Conservation (phyloP, 441 rosid species). For the Rhodomyrtus psidioides region DNA sequence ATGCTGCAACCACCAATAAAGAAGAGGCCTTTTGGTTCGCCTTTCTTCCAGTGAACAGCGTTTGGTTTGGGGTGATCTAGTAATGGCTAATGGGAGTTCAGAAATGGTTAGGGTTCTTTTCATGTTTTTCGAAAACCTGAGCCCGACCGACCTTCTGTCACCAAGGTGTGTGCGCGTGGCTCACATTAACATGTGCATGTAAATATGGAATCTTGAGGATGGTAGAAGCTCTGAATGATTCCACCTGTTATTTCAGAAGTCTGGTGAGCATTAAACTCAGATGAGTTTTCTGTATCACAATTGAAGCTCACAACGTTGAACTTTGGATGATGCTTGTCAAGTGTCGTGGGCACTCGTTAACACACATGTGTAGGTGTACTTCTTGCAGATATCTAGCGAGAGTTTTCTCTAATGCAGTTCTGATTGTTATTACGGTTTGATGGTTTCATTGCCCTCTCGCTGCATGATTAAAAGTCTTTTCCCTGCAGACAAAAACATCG, state of each 20-base stretch:
- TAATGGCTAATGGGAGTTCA: not conserved
- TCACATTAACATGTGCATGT: not conserved
- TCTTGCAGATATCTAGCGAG: not conserved
- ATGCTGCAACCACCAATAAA: not conserved
- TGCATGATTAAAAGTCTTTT: not conserved
- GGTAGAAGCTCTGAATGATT: not conserved
- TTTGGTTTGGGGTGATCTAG: not conserved
- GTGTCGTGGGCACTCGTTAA: not conserved
- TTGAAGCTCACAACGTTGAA: not conserved
- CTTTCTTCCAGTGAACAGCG: not conserved
- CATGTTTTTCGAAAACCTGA: not conserved
- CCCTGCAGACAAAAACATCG: not conserved
- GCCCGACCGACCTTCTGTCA: not conserved
- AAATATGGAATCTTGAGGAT: not conserved
- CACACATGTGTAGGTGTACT: not conserved
- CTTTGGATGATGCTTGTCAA: not conserved
- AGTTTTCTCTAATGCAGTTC: not conserved
- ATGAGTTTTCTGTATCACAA: not conserved
- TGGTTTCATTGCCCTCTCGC: not conserved
- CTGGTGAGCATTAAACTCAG: not conserved
- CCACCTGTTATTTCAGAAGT: not conserved
- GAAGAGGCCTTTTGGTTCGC: not conserved
- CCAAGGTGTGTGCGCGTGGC: not conserved
- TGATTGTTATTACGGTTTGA: not conserved
- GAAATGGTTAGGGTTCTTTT: not conserved